Percentiles rank a stretch among this genome's conserved stretches.
Conservation (phyloP, 2,329 filamentous ascomycete species). For the Podosphaera fusca region DNA sequence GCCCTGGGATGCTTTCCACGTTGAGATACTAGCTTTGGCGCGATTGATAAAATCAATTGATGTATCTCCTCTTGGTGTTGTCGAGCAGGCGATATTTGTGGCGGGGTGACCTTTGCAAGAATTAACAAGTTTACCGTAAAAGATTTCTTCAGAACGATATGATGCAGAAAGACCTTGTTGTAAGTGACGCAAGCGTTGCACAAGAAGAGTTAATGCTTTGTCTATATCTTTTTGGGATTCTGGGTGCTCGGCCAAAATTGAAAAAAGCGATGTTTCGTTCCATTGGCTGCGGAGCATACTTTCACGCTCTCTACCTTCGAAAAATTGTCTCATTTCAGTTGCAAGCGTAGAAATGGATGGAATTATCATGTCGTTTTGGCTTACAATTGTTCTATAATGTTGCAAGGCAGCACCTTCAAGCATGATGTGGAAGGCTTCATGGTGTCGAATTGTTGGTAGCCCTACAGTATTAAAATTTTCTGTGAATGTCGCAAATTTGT, state of each 20-base stretch:
- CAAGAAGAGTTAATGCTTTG: not conserved
- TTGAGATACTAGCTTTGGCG: not conserved
- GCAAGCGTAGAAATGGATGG: not conserved
- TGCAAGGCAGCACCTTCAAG: not conserved
- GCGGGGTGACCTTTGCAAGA: no score
- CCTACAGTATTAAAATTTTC: not conserved
- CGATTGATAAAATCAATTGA: constrained; percentile 1
- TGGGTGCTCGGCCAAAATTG: not conserved
- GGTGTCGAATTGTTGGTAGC: not conserved
- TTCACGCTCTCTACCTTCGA: not conserved
- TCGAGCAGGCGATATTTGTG: not conserved
- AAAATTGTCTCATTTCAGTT: not conserved
- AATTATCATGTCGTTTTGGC: not conserved
- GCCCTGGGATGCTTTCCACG: not conserved
- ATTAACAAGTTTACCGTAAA: no score
- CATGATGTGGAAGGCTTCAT: not conserved
- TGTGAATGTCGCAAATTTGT: not conserved
- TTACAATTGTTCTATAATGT: not conserved
- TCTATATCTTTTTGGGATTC: not conserved
- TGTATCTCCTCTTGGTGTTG: not conserved
- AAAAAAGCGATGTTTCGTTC: not conserved
- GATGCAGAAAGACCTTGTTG: no score
- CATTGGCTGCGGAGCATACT: not conserved
- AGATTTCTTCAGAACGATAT: no score
- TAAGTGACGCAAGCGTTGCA: not conserved